Conservation (phyloP, 371 early-diverging fungal species). For the Entomophthora muscae region DNA sequence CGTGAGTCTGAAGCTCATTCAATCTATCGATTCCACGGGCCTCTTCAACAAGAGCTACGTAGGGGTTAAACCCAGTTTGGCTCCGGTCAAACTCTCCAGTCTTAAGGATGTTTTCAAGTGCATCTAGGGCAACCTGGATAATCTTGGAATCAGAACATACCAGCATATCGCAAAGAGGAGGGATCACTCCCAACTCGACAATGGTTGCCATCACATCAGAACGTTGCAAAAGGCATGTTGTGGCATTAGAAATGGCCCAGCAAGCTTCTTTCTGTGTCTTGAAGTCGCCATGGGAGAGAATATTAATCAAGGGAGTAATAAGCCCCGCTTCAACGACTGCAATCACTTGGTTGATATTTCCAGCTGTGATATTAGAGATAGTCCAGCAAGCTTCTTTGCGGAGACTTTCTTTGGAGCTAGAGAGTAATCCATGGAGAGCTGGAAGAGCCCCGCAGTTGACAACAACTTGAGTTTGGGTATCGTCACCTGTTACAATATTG, state of each 20-base stretch:
- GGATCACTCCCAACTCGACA: slow-evolving; percentile 79
- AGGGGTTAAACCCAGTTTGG: slow-evolving; percentile 55
- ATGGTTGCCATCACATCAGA: slow-evolving; percentile 85
- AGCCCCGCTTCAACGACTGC: slow-evolving; percentile 88
- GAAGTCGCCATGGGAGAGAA: slow-evolving; percentile 78
- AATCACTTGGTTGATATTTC: slow-evolving; percentile 86
- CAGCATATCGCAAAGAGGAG: slow-evolving; percentile 87
- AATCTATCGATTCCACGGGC: slow-evolving; percentile 84
- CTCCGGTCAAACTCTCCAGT: slow-evolving; percentile 68
- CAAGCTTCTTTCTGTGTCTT: slow-evolving; percentile 99
- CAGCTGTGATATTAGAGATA: slow-evolving; percentile 99
- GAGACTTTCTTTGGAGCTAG: slow-evolving; percentile 78
- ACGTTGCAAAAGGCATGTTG: slow-evolving; percentile 72
- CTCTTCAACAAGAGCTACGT: slow-evolving; percentile 72
- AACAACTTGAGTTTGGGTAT: slow-evolving; percentile 90
- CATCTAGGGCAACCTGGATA: slow-evolving; percentile 91
- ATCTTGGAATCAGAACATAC: slow-evolving; percentile 81
- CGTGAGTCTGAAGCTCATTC: slow-evolving; percentile 76
- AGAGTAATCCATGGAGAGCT: slow-evolving; percentile 63
- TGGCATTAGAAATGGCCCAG: slow-evolving; percentile 99
- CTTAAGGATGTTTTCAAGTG: slow-evolving; percentile 90
- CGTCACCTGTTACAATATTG: slow-evolving; percentile 99
- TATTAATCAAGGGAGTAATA: slow-evolving; percentile 80
- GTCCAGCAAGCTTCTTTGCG: slow-evolving; percentile 99
- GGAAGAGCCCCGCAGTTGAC: slow-evolving; percentile 79